Conservation (phyloP, 495 filamentous ascomycete genomes). For the Penicillium robsamsonii region DNA sequence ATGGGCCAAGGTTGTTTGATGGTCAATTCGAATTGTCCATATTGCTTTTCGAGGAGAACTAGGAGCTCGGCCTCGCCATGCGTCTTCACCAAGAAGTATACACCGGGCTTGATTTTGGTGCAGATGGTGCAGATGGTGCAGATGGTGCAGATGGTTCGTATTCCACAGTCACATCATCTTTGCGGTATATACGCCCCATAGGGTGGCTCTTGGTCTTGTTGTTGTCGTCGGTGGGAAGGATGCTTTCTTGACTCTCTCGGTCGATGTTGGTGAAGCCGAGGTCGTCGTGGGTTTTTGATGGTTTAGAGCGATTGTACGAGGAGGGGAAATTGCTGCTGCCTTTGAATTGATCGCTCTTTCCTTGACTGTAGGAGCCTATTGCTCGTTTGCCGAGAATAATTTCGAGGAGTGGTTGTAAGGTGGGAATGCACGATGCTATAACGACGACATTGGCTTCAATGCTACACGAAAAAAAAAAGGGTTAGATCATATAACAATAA, state of each 20-base stretch:
- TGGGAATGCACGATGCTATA: constrained; percentile 45
- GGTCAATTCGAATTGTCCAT: background rate
- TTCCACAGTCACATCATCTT: constrained; percentile 31
- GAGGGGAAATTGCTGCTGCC: constrained; percentile 13
- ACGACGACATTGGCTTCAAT: constrained; percentile 43
- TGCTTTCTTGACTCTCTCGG: constrained; percentile 36
- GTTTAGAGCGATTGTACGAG: constrained; percentile 18
- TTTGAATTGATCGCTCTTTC: constrained; percentile 24
- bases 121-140: no score
- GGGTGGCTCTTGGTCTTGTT: constrained; percentile 7
- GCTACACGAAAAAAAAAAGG: constrained; percentile 17
- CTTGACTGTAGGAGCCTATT: constrained; percentile 28
- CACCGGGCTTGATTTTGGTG: background rate
- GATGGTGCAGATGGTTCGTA: constrained; percentile 21
- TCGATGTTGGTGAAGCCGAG: constrained; percentile 28
- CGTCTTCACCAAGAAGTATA: background rate
- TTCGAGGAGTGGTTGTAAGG: constrained; percentile 41
- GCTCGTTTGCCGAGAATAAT: constrained; percentile 33
- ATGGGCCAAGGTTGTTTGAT: background rate
- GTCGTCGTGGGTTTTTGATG: constrained; percentile 14
- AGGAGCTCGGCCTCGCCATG: background rate
- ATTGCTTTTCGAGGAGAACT: background rate
- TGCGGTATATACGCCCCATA: constrained; percentile 26
- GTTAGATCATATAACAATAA: background rate
- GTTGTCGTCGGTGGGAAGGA: constrained; percentile 14